Evolutionary conservation across 495 filamentous ascomycete genomes (phyloP), one percentile per base, ranked within the genome.

Genomic region (Chaetomium cochliodes): DNA sequence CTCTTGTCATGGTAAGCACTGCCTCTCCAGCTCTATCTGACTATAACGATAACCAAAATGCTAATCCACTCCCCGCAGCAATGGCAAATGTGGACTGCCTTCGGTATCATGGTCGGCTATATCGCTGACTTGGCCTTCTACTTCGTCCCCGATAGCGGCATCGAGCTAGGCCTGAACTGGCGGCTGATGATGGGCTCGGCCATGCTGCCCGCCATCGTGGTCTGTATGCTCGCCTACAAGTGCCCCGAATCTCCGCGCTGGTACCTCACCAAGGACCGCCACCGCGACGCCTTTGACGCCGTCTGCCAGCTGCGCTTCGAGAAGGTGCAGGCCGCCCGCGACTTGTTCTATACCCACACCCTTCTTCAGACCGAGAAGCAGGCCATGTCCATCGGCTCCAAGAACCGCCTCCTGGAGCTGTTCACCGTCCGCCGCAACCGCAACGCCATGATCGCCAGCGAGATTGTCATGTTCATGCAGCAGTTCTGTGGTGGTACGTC

Each of bases 161-260:
- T 82, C 51, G 51, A 54, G 51, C 51, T 33, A 11, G 55, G 25
- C 9, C 84, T 88, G 60, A 79, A 89, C 60, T 93, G 91, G 91
- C 81, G 91, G 42, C 80, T 93, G 47, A 90, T 92, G 79, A 71
- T 96, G 23, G 72, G 88, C 3, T 90, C 89, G 33, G 88, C 91
- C 12, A 90, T 90, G 69, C 85, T 93, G 67, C 90, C 90, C 3
- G 87, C 89, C 4, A 78, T 92, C 0, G 87, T 88, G 2, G 76
- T 92, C 7, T 26, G 87, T 3, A 33, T 85, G 22, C 82, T 88
- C 23, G 83, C 92, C 60, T 91, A 82, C 70, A 82, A 89, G 65
- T 92, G 89, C 69, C 90, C 90, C 12, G 89, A 91, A 69, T 89
- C 85, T 0, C 87, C 89, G 0, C 78, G 88, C 54, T 84, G 82